Percentiles rank a stretch among this genome's conserved stretches.
Evolutionary conservation across 2,329 filamentous ascomycete genomes (phyloP).

Genomic region (Fusarium sp.): DNA sequence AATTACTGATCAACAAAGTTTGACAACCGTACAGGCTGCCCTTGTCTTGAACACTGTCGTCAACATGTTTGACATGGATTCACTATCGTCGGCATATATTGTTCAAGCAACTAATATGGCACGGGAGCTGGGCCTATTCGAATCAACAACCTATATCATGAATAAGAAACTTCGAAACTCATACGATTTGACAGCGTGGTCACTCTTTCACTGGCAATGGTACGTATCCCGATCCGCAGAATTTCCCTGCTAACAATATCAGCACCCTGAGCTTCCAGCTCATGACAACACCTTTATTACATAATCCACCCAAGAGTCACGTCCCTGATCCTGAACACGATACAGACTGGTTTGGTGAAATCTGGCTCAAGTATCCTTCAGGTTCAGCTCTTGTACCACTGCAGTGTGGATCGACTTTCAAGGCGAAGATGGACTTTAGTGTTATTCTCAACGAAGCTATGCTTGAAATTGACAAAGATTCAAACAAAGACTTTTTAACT

Average conservation of each 20-base stretch:
- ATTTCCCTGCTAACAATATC: neutral
- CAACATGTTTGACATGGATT: conserved; percentile 24
- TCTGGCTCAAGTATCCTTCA: conserved; percentile 26
- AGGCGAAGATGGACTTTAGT: conserved; percentile 3
- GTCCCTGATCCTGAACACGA: conserved; percentile 9
- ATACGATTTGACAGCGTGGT: conserved; percentile 23
- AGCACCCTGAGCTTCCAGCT: conserved; percentile 15
- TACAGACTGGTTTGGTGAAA: conserved; percentile 12
- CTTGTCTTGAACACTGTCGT: conserved; percentile 1
- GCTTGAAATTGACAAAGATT: neutral
- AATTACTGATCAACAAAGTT: neutral
- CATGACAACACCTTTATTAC: neutral
- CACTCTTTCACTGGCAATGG: conserved; percentile 26
- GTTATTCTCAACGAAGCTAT: neutral
- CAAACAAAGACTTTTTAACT: neutral
- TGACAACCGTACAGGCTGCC: conserved; percentile 16
- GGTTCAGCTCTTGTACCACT: neutral
- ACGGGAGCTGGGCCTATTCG: conserved; percentile 3
- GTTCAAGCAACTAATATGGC: conserved; percentile 3
- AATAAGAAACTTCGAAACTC: conserved; percentile 10
- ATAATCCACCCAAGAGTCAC: neutral
- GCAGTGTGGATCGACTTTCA: neutral
- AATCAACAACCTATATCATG: conserved; percentile 12
- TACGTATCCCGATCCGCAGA: neutral
- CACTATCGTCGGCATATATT: conserved; percentile 3